phyloP scores from a whole-genome alignment of 2,329 filamentous ascomycete species.

The Claviceps sp. region DNA sequence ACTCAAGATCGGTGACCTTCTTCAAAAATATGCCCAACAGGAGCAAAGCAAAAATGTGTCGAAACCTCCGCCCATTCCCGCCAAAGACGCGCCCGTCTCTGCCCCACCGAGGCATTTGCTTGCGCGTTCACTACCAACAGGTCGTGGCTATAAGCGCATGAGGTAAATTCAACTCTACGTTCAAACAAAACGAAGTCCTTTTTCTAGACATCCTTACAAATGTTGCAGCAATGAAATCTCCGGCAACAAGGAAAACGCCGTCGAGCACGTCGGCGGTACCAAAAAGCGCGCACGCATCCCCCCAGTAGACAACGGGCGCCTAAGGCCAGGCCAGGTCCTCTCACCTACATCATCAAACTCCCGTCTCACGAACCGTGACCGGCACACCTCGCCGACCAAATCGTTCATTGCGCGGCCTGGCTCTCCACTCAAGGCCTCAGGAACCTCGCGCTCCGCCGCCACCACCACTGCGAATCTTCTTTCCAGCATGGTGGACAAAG shows the following conservation, averaged over 20 bases:
- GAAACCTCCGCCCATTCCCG: conserved; percentile 33
- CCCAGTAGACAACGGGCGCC: conserved; percentile 25
- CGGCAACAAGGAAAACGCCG: conserved; percentile 67
- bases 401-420: conserved; percentile 43
- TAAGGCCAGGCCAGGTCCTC: conserved; percentile 46
- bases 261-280: conserved; percentile 43
- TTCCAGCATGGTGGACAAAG: conserved; percentile 46
- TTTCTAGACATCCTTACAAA: background rate
- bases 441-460: conserved; percentile 24
- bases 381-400: conserved; percentile 40
- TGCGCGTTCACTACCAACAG: conserved; percentile 10
- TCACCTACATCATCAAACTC: conserved; percentile 78
- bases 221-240: conserved; percentile 46
- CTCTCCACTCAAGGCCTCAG: conserved; percentile 46
- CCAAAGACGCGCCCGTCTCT: conserved; percentile 31
- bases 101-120: conserved; percentile 22
- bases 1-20: conserved; percentile 68
- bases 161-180: conserved; percentile 26
- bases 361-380: conserved; percentile 40
- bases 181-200: background rate
- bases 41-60: conserved; percentile 26
- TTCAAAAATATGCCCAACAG: conserved; percentile 37
- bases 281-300: conserved; percentile 50
- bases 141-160: conserved; percentile 30
- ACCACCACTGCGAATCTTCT: conserved; percentile 34